phyloP scores from a whole-genome alignment of 106 monocot species.

The Dendrobium chrysotoxum region DNA sequence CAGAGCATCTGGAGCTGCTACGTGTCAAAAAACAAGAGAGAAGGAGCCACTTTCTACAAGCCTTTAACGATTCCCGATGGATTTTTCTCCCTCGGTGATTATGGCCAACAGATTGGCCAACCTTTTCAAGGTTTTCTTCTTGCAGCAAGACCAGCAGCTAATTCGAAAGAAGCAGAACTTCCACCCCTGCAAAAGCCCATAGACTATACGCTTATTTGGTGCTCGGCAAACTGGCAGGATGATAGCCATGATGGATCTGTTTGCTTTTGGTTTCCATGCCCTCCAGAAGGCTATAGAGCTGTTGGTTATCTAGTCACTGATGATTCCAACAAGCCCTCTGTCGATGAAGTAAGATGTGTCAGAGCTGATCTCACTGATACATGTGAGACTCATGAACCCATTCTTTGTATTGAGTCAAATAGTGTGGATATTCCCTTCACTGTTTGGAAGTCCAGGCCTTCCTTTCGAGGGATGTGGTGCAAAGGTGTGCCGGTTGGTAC shows the following conservation, averaged over 20 bases:
- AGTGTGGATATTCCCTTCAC: conserved; percentile 20
- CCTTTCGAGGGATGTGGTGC: conserved; percentile 61
- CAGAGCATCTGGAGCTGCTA: conserved; percentile 68
- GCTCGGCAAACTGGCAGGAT: conserved; percentile 34
- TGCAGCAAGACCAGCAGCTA: conserved; percentile 44
- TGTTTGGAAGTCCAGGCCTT: conserved; percentile 65
- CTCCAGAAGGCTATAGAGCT: conserved; percentile 73
- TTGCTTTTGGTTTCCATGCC: conserved; percentile 75
- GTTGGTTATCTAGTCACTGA: conserved; percentile 69
- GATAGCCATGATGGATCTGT: conserved; percentile 36
- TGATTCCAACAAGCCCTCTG: conserved; percentile 58
- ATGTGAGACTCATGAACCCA: conserved; percentile 43
- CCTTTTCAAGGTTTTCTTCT: conserved; percentile 76
- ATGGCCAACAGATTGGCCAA: conserved; percentile 55
- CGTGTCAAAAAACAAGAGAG: conserved; percentile 10
- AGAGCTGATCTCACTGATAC: conserved; percentile 73
- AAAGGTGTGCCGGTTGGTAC: conserved; percentile 70
- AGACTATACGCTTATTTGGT: conserved; percentile 77
- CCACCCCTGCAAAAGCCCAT: conserved; percentile 72
- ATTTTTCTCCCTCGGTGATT: conserved; percentile 78
- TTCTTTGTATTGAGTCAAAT: conserved; percentile 27
- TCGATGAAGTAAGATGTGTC: conserved; percentile 76
- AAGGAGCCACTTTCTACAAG: conserved; percentile 71
- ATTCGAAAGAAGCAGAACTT: neutral
- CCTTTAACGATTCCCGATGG: conserved; percentile 62